Evolutionary conservation across 2,329 filamentous ascomycete species (phyloP), one percentile per base, ranked within the genome.

Genomic region (Trichoderma oligosporum): DNA sequence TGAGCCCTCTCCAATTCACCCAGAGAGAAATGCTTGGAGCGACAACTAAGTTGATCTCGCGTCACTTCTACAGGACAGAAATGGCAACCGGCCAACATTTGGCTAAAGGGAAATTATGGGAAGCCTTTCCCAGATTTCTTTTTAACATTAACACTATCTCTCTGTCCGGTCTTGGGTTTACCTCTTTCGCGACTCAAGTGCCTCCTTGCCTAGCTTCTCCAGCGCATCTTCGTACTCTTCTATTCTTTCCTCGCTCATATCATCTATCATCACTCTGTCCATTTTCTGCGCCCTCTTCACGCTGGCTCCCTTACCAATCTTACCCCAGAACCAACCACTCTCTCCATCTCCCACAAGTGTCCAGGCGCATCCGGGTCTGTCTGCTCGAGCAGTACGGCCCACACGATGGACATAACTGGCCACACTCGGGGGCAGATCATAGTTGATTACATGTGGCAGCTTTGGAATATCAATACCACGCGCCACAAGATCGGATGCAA

Each of bases 401-500:
- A 97, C 91, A 38, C 94, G 87, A 70, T 97, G 94, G 4, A 97
- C 85, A 66, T 97, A 97, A 22, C 85, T 87, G 5, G 87, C 88
- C 31, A 91, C 76, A 66, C 87, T 92, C 4, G 84, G 81, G 0
- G 93, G 93, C 51, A 97, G 80, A 70, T 97, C 93, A 76, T 97
- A 97, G 74, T 96, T 97, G 72, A 97, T 78, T 45, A 97, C 91
- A 67, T 96, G 89, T 33, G 86, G 85, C 45, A 97, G 81, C 45
- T 83, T 81, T 1, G 84, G 83, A 11, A 96, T 79, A 71, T 97
- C 93, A 24, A 97, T 84, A 66, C 93, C 94, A 61, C 93, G 88
- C 2, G 91, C 90, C 1, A 94, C 90, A n/a, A 95, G 87, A 69
- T 97, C 93, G 0, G 94, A 96, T 1, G 92, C 91, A 44, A 97